Evolutionary conservation across 179 eudicot genomes (phyloP), one percentile per base, ranked within the genome.

Genomic region (Silene noctiflora): DNA sequence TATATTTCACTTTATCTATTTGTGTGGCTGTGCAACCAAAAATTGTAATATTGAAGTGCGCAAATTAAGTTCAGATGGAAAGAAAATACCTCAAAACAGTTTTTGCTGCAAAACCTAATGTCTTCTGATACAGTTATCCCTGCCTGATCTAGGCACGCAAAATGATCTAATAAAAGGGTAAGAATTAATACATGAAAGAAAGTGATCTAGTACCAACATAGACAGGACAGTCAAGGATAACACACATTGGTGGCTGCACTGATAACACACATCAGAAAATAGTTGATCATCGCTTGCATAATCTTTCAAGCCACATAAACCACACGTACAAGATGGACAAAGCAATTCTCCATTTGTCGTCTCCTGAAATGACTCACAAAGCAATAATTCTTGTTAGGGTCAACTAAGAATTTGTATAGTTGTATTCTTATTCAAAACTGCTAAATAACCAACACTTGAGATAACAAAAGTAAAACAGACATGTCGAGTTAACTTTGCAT

Each of bases 301-400:
- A 78, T 72, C 69, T 64, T 76, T 72, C 73, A 71, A 59, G 75
- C 87, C 87, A 71, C 87, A 86, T 70, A 86, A 73, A 65, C 89
- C 89, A 80, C 87, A 86, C n/a, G 67, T 75, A 80, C 89, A 86
- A 60, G 81, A 81, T 59, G 89, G 89, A 39, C 89, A 86, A 66
- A 82, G 76, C 76, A 83, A 78, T 42, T 66, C 77, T 25, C 82
- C 83, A 58, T 9, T 80, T 44, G 85, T 69, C 70, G 58, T 71
- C 62, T 80, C 89, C 89, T 86, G 87, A 67, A 79, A 81, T 64
- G 39, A 33, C 69, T 51, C 42, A 76, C 13, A 58, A 5, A 51
- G 11, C n/a, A 51, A 13, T 51, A 51, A 51, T 51, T 51, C 58
- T 8, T 51, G 58, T 51, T 3, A 51, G 17, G 11, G n/a, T 51